phyloP scores from a whole-genome alignment of 768 basidiomycete genomes.

The Paxillus ammoniavirescens region DNA sequence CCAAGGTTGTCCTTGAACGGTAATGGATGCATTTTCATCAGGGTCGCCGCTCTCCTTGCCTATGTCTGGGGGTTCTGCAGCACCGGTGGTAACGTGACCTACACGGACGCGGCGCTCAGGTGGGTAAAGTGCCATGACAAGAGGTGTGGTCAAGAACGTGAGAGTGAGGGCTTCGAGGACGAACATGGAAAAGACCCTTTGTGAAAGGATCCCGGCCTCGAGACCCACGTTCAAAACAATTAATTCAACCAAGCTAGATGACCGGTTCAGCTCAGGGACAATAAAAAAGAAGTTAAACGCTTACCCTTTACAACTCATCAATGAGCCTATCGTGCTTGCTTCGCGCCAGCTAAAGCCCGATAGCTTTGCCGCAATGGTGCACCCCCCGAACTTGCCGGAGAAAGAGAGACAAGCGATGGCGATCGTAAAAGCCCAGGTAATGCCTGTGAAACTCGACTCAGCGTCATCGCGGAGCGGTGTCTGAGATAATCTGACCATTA shows the following conservation, averaged over 20 bases:
- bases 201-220: conserved; percentile 71
- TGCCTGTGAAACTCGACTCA: conserved; percentile 38
- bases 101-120: conserved; percentile 54
- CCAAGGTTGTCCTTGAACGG: conserved; percentile 26
- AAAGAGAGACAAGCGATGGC: conserved; percentile 81
- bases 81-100: conserved; percentile 34
- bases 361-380: conserved; percentile 63
- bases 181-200: conserved; percentile 90
- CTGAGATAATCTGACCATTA: conserved; percentile 44
- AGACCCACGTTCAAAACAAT: conserved; percentile 96
- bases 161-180: conserved; percentile 80
- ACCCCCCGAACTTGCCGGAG: conserved; percentile 86
- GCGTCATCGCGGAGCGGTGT: not conserved
- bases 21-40: conserved; percentile 5
- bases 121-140: conserved; percentile 67
- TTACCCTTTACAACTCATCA: conserved; percentile 96
- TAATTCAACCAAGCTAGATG: conserved; percentile 77
- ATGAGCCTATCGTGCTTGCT: conserved; percentile 75
- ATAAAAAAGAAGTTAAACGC: not conserved
- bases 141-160: conserved; percentile 85
- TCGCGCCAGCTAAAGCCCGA: conserved; percentile 81
- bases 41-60: conserved; percentile 34
- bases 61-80: not conserved
- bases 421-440: conserved; percentile 87
- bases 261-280: not conserved